Base-by-base conservation (phyloP, 2,329 filamentous ascomycete species). In the Parastagonospora avenae region DNA sequence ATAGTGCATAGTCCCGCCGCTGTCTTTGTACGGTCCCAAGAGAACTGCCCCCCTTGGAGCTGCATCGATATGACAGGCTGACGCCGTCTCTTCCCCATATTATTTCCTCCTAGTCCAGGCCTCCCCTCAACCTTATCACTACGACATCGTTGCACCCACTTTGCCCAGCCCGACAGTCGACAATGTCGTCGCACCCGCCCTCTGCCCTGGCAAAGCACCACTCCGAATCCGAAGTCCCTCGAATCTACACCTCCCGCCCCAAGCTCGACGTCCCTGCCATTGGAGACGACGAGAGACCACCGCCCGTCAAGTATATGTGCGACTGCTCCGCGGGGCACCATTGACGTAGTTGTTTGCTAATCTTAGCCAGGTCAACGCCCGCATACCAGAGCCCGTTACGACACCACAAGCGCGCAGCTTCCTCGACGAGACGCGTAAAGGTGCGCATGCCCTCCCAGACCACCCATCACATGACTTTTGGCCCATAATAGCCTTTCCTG, bases 361-460 rank as follows among this genome's bases (percentile, higher is more conserved):
- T 57, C 46, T 19, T 14, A 14, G 31, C 48, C 63, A 85, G 83
- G 63, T 85, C 84, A 44, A 75, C 77, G 38, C 81, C 84, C 59
- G 79, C 81, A 46, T 85, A 83, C 71, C 80, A 83, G 57, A 86
- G 82, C 64, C 85, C 85, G n/a, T 76, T 85, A 42, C 79, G 86
- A 74, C 86, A 89, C 69, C 85, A 88, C 73, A 80, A 78, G 59
- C 82, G 85, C 54, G 80, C 81, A 46, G 81, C 82, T 44, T 87
- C 85, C 46, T 77, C 80, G 39, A 82, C 83, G 40, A 80, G 82
- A 71, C 79, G 78, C 62, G 85, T 89, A 55, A 89, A 89, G 77
- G 83, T 85, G 61, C 50, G 72, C 16, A 12, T 24, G 27, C 30
- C 28, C 14, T 19, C 14, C 19, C 4, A 10, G 11, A 9, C 9